phyloP scores from a whole-genome alignment of 441 rosid genomes.

The Erysimum cheiri region DNA sequence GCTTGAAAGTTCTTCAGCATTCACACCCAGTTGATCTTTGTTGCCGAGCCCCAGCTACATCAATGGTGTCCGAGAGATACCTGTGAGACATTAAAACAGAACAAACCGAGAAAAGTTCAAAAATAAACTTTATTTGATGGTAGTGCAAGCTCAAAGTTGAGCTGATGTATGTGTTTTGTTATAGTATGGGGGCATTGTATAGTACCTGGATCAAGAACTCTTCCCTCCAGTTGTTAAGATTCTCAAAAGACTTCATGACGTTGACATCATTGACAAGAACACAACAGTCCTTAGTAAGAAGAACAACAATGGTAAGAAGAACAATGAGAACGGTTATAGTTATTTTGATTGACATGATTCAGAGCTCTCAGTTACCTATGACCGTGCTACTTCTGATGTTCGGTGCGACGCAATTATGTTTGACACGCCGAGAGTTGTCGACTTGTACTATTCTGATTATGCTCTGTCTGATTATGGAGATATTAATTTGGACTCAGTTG shows the following conservation, averaged over 20 bases:
- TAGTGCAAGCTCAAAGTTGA: neutral
- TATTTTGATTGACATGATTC: no score
- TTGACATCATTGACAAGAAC: conserved; percentile 87
- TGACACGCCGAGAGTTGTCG: no score
- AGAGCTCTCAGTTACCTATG: no score
- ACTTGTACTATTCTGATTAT: no score
- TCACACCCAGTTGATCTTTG: conserved; percentile 78
- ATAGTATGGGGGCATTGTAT: neutral
- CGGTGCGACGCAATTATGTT: no score
- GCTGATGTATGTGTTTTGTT: neutral
- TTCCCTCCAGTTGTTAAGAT: conserved; percentile 89
- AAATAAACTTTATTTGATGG: neutral
- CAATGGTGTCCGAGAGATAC: conserved; percentile 78
- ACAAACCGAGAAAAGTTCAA: neutral
- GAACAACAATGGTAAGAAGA: no score
- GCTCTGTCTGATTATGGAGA: no score
- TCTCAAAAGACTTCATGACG: conserved; percentile 83
- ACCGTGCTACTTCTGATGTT: no score
- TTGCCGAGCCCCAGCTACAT: conserved; percentile 60
- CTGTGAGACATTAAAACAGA: conserved; percentile 39
- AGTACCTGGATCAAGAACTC: conserved; percentile 78
- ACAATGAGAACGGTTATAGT: no score
- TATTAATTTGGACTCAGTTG: no score
- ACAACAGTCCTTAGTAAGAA: conserved; percentile 51
- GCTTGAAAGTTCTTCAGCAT: conserved; percentile 44